These are phyloP conservation scores for Phytopythium litorale DNA, from an alignment of 352 stramenopile genomes.

Conservation along the genomic window DNA sequence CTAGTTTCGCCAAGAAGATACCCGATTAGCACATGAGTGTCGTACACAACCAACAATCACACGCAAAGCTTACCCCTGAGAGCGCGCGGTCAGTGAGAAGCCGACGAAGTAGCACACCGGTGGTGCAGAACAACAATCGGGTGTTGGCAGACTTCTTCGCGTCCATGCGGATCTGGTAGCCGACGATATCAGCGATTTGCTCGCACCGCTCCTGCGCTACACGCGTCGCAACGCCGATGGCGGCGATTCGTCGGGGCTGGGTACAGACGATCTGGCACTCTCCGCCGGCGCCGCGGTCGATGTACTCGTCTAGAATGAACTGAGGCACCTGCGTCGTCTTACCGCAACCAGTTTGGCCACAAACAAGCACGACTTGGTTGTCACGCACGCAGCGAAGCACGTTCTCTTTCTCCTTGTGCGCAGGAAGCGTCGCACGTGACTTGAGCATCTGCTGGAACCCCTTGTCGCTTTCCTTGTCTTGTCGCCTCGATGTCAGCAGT, in stretches of 20 bases:
- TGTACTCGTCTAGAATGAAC: slow-evolving; percentile 95
- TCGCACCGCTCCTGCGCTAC: slow-evolving; percentile 95
- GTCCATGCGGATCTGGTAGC: slow-evolving; percentile 97
- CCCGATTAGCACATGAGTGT: not conserved
- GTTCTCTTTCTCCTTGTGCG: slow-evolving; percentile 46
- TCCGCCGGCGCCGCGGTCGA: slow-evolving; percentile 70
- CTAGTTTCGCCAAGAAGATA: slow-evolving; percentile 7
- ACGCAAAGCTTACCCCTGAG: slow-evolving; percentile 41
- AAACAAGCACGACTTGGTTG: slow-evolving; percentile 93
- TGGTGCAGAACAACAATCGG: slow-evolving; percentile 95
- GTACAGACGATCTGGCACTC: slow-evolving; percentile 96
- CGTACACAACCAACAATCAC: not conserved
- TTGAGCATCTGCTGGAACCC: slow-evolving; percentile 60
- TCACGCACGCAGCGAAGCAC: slow-evolving; percentile 49
- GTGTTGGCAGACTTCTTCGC: slow-evolving; percentile 87
- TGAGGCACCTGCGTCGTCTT: slow-evolving; percentile 97
- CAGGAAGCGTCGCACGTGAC: slow-evolving; percentile 53
- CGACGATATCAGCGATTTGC: slow-evolving; percentile 77
- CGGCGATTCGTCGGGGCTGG: slow-evolving; percentile 94
- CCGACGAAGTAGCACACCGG: slow-evolving; percentile 92
- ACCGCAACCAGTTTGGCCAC: slow-evolving; percentile 93
- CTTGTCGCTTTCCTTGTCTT: slow-evolving; percentile 33
- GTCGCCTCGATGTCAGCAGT: slow-evolving; percentile 34
- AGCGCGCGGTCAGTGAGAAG: slow-evolving; percentile 89
- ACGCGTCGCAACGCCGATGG: slow-evolving; percentile 93